These are phyloP conservation scores for Scalesia atractyloides DNA, from an alignment of 129 eudicot genomes.

Conservation along the genomic window DNA sequence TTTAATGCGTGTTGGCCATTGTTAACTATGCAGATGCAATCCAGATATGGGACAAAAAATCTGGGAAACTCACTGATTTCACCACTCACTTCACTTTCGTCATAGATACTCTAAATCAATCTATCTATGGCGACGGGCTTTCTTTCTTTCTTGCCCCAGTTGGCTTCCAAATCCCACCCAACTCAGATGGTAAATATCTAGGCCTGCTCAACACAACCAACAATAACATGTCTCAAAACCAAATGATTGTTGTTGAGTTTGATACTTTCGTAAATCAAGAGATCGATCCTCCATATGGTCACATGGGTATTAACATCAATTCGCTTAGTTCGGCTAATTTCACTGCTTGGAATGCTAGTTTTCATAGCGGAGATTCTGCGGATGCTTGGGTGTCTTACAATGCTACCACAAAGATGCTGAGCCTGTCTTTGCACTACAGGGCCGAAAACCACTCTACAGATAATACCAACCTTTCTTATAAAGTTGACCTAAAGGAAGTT, in stretches of 20 bases:
- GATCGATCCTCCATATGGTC: constrained; percentile 13
- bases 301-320: constrained; percentile 25
- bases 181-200: constrained; percentile 6
- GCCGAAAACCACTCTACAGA: neutral
- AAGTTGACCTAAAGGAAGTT: constrained; percentile 26
- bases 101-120: constrained; percentile 3
- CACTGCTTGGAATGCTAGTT: constrained; percentile 28
- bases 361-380: constrained; percentile 9
- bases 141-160: constrained; percentile 32
- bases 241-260: constrained; percentile 4
- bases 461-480: constrained; percentile 8
- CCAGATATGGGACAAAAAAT: constrained; percentile 32
- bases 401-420: neutral
- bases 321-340: neutral
- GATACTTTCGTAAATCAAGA: neutral
- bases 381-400: constrained; percentile 29
- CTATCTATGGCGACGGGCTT: neutral
- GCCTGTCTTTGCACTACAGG: neutral
- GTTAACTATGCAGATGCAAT: constrained; percentile 7
- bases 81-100: constrained; percentile 27
- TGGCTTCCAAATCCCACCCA: constrained; percentile 24
- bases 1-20: constrained; percentile 17
- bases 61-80: constrained; percentile 21
- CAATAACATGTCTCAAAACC: neutral
- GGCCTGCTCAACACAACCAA: constrained; percentile 13